Evolutionary conservation across 2,329 filamentous ascomycete genomes (phyloP), one percentile per base, ranked within the genome.

Genomic region (Ophiostoma angusticollis): DNA sequence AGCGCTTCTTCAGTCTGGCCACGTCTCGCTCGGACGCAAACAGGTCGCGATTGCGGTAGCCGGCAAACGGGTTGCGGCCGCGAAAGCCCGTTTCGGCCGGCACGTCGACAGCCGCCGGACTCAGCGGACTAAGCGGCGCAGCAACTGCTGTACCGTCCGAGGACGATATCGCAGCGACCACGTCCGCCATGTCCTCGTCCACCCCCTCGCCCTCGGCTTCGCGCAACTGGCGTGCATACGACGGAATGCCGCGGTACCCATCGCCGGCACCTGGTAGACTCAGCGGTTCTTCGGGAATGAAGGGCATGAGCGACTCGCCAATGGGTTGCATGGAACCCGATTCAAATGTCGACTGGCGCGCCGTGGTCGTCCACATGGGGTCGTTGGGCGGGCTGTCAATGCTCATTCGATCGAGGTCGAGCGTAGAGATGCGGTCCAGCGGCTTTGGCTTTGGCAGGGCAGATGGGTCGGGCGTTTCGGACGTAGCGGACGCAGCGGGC

Each of bases 1-100:
- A 77, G 25, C 45, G 37, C 16, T 48, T 53, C 17, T 67, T 67
- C 62, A 75, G 71, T 19, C 66, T 64, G 44, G 67, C 61, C 28
- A 74, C 49, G 34, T 55, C 54, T 14, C 52, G 48, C 31, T 60
- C 58, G 50, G 42, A 35, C 5, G 68, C 64, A 17, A 64, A 65
- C 47, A 70, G 60, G 42, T 68, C 68, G 52, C 67, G 62, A 43
- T 64, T 59, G 50, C 57, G 58, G 35, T 58, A 56, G 16, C 55
- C 56, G 29, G 57, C 63, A 47, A 68, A 68, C 6, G 65, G 65
- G 36, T 63, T 58, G 39, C 55, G 51, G 23, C 54, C 52, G 16
- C 58, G 60, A 45, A 68, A 62, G 37, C 59, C 56, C 12, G 59
- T 60, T 36, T 63, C 63, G n/a, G 58, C 54, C 25, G 59, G 56